Base-by-base conservation (phyloP, 2,329 filamentous ascomycete species). In the Diaporthe velutina region DNA sequence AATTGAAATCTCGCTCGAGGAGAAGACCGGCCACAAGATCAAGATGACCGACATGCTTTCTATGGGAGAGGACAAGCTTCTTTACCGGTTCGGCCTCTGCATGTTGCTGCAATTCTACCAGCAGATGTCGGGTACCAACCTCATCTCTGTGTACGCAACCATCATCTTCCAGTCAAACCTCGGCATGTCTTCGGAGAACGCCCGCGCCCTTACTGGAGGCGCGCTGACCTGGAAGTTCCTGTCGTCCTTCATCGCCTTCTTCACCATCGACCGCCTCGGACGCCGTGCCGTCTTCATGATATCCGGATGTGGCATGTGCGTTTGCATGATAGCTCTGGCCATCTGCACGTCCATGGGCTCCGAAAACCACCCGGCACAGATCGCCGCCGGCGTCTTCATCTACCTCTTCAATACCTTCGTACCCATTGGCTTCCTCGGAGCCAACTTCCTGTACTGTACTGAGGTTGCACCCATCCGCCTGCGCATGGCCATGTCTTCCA, bases 371-470 rank as follows among this genome's bases (percentile, higher is more conserved):
- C 75, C 83, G 2, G 85, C 89, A 2, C 85, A 88, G 75, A 86
- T 90, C 55, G 86, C 85, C 0, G 88, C 88, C 0, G 88, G 87
- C 0, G 85, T 89, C 76, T 90, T 90, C 80, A 85, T 92, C 66
- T 92, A 89, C 80, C 80, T 90, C 61, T 92, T 90, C 83, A 89
- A 91, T 81, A 89, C 88, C 77, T 91, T 91, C 81, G 88, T 90
- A 58, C 89, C 88, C 0, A 88, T 91, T 73, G 90, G 89, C 0
- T 91, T 90, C 82, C 84, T 90, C 0, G 90, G 90, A 1, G 86
- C 89, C 42, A 91, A 90, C 77, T 91, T 91, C 82, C 83, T 91
- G 28, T 92, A 91, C 81, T 89, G 88, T 74, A 87, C 89, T 1
- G 90, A 91, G 78, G 83, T 91, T 25, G 88, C 89, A 0, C 89